phyloP scores from a whole-genome alignment of 1,284 basidiomycete species.

The Leccinum huronense region DNA sequence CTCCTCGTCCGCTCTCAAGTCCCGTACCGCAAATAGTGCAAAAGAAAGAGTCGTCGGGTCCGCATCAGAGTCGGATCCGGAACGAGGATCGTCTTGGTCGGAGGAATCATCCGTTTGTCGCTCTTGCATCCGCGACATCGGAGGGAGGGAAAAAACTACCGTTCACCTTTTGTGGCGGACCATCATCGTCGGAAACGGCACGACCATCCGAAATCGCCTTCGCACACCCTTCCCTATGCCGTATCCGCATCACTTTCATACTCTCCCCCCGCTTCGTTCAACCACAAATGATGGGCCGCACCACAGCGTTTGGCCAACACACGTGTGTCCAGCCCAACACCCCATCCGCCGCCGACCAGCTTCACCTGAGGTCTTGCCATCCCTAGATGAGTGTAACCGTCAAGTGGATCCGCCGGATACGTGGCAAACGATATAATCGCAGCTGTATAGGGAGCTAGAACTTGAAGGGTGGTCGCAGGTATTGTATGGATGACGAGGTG shows the following conservation, averaged over 20 bases:
- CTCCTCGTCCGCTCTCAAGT: slow-evolving; percentile 81
- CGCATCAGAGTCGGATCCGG: slow-evolving; percentile 34
- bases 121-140: slow-evolving; percentile 12
- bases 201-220: slow-evolving; percentile 9
- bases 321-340: slow-evolving; percentile 84
- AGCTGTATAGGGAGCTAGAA: slow-evolving; percentile 56
- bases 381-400: slow-evolving; percentile 68
- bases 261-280: slow-evolving; percentile 25
- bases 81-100: slow-evolving; percentile 32
- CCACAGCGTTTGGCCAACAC: slow-evolving; percentile 87
- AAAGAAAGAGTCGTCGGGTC: slow-evolving; percentile 61
- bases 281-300: slow-evolving; percentile 72
- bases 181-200: slow-evolving; percentile 2
- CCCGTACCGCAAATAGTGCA: slow-evolving; percentile 81
- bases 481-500: slow-evolving; percentile 37
- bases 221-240: slow-evolving; percentile 23
- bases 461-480: slow-evolving; percentile 40
- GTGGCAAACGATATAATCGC: slow-evolving; percentile 57
- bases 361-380: slow-evolving; percentile 80
- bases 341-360: slow-evolving; percentile 76
- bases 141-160: slow-evolving; percentile 13
- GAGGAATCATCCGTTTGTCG: slow-evolving; percentile 20
- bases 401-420: slow-evolving; percentile 66
- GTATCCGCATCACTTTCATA: slow-evolving; percentile 18
- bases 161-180: slow-evolving; percentile 12